Conservation (phyloP, 2,329 filamentous ascomycete species). For the Nemania diffusa region DNA sequence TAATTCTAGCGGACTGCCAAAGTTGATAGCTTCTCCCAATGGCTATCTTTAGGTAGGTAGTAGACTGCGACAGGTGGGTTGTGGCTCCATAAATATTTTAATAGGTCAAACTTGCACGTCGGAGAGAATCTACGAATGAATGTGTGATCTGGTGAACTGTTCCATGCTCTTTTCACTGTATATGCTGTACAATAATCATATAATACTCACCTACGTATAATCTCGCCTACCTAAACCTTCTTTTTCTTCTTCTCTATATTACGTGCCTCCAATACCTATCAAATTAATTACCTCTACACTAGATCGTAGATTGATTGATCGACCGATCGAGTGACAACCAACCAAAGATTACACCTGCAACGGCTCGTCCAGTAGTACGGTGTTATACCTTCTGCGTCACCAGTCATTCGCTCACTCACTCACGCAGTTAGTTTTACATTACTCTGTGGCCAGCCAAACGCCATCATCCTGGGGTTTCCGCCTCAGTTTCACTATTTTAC, state of each 20-base stretch:
- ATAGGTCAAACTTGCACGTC: not conserved
- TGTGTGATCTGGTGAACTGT: not conserved
- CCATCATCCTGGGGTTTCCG: not conserved
- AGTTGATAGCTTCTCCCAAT: no score
- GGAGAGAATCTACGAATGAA: not conserved
- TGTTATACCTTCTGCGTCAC: constrained; percentile 12
- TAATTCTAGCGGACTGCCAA: no score
- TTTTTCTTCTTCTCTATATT: not conserved
- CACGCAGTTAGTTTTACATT: no score
- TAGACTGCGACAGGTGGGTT: no score
- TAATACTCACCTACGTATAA: not conserved
- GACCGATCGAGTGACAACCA: not conserved
- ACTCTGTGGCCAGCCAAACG: not conserved
- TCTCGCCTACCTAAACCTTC: not conserved
- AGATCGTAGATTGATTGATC: no score
- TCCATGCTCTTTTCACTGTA: not conserved
- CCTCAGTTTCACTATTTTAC: not conserved
- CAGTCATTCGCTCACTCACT: constrained; percentile 1
- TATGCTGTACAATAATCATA: not conserved
- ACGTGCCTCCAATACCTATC: not conserved
- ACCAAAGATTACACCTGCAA: not conserved
- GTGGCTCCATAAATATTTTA: not conserved
- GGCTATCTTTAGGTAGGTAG: no score
- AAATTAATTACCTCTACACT: not conserved
- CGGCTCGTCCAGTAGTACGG: constrained; percentile 15